Percentiles rank a stretch among this genome's conserved stretches.
These are phyloP conservation scores for Mycena vulgaris DNA, from an alignment of 768 basidiomycete genomes.

Conservation along the genomic window DNA sequence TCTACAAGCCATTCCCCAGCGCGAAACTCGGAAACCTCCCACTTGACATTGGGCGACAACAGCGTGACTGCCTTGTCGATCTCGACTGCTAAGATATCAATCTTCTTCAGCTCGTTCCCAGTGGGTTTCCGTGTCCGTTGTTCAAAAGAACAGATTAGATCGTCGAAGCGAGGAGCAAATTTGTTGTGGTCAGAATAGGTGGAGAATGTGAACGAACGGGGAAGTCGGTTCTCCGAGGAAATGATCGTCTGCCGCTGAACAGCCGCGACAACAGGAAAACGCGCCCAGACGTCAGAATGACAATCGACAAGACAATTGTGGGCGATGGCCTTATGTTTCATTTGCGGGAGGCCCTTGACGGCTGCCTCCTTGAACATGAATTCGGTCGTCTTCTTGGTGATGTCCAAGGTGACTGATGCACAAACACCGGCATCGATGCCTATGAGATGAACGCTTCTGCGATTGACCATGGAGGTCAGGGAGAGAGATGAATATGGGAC, in stretches of 20 bases:
- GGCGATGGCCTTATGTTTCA: slow-evolving; percentile 38
- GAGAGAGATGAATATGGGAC: slow-evolving; percentile 40
- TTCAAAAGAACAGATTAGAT: slow-evolving; percentile 64
- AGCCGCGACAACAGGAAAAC: slow-evolving; percentile 70
- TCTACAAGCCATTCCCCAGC: slow-evolving; percentile 76
- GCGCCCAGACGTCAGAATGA: slow-evolving; percentile 70
- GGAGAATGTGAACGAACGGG: slow-evolving; percentile 59
- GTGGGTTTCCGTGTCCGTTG: slow-evolving; percentile 66
- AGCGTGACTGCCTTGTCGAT: slow-evolving; percentile 45
- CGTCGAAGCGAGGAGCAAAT: slow-evolving; percentile 59
- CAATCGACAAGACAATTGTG: slow-evolving; percentile 70
- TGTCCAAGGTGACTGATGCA: slow-evolving; percentile 62
- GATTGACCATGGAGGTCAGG: slow-evolving; percentile 60
- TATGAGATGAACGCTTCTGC: slow-evolving; percentile 60
- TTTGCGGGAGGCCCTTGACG: slow-evolving; percentile 32
- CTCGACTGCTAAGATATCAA: slow-evolving; percentile 49
- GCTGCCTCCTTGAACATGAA: slow-evolving; percentile 67
- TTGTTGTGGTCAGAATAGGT: slow-evolving; percentile 51
- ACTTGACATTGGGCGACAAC: slow-evolving; percentile 35
- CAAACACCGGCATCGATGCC: slow-evolving; percentile 45
- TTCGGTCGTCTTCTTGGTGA: slow-evolving; percentile 69
- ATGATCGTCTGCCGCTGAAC: slow-evolving; percentile 62
- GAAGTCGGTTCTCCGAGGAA: slow-evolving; percentile 48
- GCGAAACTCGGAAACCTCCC: slow-evolving; percentile 55
- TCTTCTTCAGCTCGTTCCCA: slow-evolving; percentile 56